Conservation (phyloP, 1,284 basidiomycete genomes). For the Afroboletus lepidellus region DNA sequence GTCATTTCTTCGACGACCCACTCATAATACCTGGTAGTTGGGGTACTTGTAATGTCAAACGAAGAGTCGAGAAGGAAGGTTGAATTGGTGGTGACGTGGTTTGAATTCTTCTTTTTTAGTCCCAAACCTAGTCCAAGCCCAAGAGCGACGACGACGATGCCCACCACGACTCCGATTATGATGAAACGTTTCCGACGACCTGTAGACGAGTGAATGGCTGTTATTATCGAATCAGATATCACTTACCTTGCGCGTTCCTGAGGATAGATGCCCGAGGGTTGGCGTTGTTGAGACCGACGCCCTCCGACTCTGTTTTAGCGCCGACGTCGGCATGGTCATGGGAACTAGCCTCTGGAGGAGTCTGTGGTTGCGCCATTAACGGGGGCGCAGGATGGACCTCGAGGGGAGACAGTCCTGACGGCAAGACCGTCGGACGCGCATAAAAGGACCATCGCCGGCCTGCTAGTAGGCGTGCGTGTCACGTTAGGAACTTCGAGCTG, state of each 20-base stretch:
- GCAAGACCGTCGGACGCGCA: not conserved
- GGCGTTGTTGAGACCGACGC: not conserved
- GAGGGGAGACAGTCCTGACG: not conserved
- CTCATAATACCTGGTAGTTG: conserved; percentile 34
- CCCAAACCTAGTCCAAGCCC: conserved; percentile 33
- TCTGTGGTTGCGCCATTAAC: conserved; percentile 18
- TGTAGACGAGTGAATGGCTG: conserved; percentile 3
- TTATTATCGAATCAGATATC: not conserved
- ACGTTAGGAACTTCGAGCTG: not conserved
- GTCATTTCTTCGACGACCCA: conserved; percentile 31
- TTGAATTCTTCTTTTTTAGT: conserved; percentile 24
- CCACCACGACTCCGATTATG: conserved; percentile 12
- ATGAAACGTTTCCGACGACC: conserved; percentile 23
- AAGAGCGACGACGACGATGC: conserved; percentile 23
- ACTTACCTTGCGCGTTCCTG: conserved; percentile 12
- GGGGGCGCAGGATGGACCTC: not conserved
- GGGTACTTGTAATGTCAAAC: conserved; percentile 26
- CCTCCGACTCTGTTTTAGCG: conserved; percentile 10
- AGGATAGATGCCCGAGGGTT: not conserved
- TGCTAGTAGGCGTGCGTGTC: conserved; percentile 25
- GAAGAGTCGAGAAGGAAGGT: conserved; percentile 31
- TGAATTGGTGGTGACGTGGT: conserved; percentile 27
- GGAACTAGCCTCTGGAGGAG: conserved; percentile 11
- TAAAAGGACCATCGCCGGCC: conserved; percentile 1
- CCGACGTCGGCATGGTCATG: conserved; percentile 3